Conservation (phyloP, 441 rosid species). For the Kokia cookei region DNA sequence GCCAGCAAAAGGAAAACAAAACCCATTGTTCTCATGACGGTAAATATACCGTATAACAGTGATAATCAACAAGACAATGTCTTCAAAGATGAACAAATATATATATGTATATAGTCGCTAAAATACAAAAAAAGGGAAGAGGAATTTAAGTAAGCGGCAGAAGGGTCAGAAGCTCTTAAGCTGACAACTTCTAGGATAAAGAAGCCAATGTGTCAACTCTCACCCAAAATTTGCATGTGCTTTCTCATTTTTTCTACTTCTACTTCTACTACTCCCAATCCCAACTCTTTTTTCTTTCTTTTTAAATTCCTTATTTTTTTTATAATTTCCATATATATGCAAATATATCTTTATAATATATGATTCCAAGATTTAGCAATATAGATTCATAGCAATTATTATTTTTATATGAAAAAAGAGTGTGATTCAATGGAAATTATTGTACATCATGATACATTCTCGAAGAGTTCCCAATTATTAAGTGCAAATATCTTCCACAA, state of each 20-base stretch:
- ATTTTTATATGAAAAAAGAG: no score
- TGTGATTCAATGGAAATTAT: background rate
- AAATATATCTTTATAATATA: background rate
- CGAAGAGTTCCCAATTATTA: background rate
- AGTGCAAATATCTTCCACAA: background rate
- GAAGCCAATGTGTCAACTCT: conserved; percentile 2
- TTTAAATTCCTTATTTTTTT: background rate
- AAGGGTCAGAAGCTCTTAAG: background rate
- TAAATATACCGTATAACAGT: background rate
- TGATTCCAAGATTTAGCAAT: background rate
- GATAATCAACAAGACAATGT: background rate
- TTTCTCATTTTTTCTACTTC: background rate
- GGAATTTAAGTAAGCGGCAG: conserved; percentile 6
- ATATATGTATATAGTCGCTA: background rate
- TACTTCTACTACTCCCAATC: background rate
- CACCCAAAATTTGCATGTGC: background rate
- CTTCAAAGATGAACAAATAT: background rate
- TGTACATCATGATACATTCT: background rate
- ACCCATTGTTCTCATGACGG: conserved; percentile 4
- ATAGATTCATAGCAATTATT: no score
- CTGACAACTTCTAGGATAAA: background rate
- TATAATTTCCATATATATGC: background rate
- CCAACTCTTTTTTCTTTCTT: background rate
- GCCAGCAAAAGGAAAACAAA: conserved; percentile 7
- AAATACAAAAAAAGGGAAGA: background rate